These are phyloP conservation scores for Cochlearia excelsa DNA, from an alignment of 345 rosid species.

Conservation along the genomic window DNA sequence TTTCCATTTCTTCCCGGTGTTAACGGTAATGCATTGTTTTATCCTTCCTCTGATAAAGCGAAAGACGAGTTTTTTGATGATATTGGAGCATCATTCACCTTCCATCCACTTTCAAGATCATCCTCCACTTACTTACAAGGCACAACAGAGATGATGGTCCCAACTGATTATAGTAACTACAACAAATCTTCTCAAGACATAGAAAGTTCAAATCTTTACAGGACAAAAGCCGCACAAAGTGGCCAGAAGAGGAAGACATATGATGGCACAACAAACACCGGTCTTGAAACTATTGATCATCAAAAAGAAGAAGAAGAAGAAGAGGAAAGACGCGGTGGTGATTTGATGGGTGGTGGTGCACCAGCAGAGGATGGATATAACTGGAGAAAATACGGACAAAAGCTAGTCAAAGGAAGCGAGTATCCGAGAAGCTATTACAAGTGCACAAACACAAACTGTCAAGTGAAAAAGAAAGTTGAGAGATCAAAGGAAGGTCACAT, in stretches of 20 bases:
- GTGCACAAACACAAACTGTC: slow-evolving; percentile 84
- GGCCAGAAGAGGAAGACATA: slow-evolving; percentile 39
- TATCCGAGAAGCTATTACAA: slow-evolving; percentile 97
- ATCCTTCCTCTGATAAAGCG: slow-evolving; percentile 46
- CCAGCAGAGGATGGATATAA: slow-evolving; percentile 65
- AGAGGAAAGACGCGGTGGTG: slow-evolving; percentile 55
- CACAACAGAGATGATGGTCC: slow-evolving; percentile 34
- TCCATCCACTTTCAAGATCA: slow-evolving; percentile 59
- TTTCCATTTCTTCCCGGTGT: slow-evolving; percentile 58
- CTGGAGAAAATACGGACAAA: slow-evolving; percentile 78
- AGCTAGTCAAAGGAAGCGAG: slow-evolving; percentile 92
- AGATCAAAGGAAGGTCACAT: slow-evolving; percentile 94
- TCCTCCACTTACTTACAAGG: slow-evolving; percentile 52
- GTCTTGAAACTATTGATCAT: slow-evolving; percentile 51
- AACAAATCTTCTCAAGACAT: slow-evolving; percentile 40
- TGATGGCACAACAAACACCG: slow-evolving; percentile 40
- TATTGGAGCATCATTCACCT: slow-evolving; percentile 63
- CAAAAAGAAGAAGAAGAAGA: slow-evolving; percentile 53
- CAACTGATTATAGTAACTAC: slow-evolving; percentile 50
- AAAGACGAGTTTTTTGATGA: slow-evolving; percentile 61
- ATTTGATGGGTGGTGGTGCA: slow-evolving; percentile 49
- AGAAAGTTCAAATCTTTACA: slow-evolving; percentile 42
- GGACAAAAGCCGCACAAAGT: slow-evolving; percentile 30
- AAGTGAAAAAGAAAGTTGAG: slow-evolving; percentile 92
- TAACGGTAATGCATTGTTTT: slow-evolving; percentile 31